Evolutionary conservation across 306 rosid species (phyloP).

Genomic region (Urtica urens): DNA sequence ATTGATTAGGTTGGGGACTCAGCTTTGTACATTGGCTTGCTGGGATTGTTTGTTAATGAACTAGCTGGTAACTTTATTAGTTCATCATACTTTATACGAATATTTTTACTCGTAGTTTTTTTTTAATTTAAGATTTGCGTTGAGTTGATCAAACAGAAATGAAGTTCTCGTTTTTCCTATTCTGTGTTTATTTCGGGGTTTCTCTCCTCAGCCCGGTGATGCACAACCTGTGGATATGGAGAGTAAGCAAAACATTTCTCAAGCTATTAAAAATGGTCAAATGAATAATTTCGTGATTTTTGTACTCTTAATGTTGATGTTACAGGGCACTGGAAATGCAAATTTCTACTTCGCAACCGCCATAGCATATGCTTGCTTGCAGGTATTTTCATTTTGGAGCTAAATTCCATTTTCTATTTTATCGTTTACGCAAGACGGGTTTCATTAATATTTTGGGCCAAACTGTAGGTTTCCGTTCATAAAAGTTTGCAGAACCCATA

Average conservation of each 20-base stretch:
- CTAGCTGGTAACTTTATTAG: slow-evolving; percentile 40
- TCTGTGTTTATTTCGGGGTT: slow-evolving; percentile 78
- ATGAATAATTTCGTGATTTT: not conserved
- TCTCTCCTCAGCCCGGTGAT: slow-evolving; percentile 91
- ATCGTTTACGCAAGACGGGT: no score
- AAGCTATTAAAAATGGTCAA: slow-evolving; percentile 11
- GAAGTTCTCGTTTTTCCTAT: slow-evolving; percentile 80
- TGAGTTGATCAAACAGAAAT: slow-evolving; percentile 50
- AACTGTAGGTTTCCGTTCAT: no score
- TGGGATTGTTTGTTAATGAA: slow-evolving; percentile 82
- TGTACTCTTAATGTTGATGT: slow-evolving; percentile 19
- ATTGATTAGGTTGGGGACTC: slow-evolving; percentile 70
- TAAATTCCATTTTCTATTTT: no score
- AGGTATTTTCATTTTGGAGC: slow-evolving; percentile 51
- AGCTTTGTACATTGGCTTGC: slow-evolving; percentile 67
- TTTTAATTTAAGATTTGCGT: slow-evolving; percentile 19
- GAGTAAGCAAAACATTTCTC: slow-evolving; percentile 50
- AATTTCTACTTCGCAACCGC: slow-evolving; percentile 93
- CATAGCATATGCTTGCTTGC: slow-evolving; percentile 77
- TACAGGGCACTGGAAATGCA: slow-evolving; percentile 94
- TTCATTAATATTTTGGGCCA: no score
- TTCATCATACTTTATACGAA: not conserved
- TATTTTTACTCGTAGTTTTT: not conserved
- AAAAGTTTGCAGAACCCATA: no score
- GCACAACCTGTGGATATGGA: slow-evolving; percentile 99